These are phyloP conservation scores for Trichoderma atrobrunneum DNA, from an alignment of 2,329 filamentous ascomycete species.

Conservation along the genomic window DNA sequence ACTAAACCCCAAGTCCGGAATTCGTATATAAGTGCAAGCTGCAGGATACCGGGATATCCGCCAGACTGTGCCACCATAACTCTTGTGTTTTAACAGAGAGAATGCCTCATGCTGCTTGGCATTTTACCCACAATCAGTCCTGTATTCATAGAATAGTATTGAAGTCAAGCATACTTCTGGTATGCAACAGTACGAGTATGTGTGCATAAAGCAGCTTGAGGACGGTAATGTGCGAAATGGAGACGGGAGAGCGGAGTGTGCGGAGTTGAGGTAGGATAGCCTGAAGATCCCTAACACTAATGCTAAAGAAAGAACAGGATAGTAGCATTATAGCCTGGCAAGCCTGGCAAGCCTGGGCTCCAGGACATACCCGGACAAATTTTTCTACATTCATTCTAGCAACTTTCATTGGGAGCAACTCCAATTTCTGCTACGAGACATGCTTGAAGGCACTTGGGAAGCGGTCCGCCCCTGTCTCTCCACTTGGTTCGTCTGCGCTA, in stretches of 20 bases:
- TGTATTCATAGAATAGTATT: neutral
- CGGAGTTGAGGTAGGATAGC: neutral
- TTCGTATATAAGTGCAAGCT: neutral
- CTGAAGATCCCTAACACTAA: neutral
- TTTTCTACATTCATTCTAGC: neutral
- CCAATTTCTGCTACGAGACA: neutral
- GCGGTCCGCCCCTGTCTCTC: constrained; percentile 7
- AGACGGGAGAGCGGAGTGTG: neutral
- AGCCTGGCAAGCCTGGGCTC: neutral
- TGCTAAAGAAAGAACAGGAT: neutral
- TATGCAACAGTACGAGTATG: neutral
- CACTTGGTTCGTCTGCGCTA: neutral
- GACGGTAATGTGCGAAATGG: neutral
- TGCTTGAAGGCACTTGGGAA: neutral
- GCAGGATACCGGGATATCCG: neutral
- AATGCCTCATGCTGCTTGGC: neutral
- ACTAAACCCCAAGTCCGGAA: neutral
- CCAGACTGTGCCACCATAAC: neutral
- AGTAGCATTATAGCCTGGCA: neutral
- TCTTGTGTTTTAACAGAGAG: neutral
- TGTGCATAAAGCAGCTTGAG: neutral
- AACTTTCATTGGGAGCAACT: neutral
- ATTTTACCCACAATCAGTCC: neutral
- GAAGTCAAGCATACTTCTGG: neutral
- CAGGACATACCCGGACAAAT: neutral